Percentiles rank a stretch among this genome's conserved stretches.
These are phyloP conservation scores for Chlorella ohadii DNA, from an alignment of 139 green algal species.

Conservation along the genomic window DNA sequence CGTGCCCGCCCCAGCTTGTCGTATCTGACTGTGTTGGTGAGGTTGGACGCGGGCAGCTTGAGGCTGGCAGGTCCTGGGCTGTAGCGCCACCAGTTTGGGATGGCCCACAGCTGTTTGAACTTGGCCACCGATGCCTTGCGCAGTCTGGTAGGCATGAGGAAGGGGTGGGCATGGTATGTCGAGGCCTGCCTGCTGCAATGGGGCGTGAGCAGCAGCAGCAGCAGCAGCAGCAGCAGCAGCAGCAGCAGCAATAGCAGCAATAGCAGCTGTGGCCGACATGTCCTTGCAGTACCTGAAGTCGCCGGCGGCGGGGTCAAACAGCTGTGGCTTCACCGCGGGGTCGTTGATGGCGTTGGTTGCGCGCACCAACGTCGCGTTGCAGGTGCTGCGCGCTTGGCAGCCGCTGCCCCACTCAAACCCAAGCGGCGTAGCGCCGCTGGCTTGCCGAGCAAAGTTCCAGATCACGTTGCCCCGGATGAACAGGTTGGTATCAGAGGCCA, in stretches of 20 bases:
- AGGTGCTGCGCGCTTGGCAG: not conserved
- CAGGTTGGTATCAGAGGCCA: not conserved
- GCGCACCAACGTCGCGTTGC: not conserved
- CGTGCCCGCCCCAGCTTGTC: not conserved
- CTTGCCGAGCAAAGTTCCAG: not conserved
- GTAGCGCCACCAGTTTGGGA: not conserved
- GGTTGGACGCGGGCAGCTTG: not conserved
- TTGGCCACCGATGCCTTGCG: not conserved
- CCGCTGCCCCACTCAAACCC: not conserved
- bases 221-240: not conserved
- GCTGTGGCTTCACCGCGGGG: not conserved
- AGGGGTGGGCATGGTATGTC: no score
- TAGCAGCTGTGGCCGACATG: not conserved
- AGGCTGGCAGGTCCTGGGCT: not conserved
- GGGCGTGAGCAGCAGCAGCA: not conserved
- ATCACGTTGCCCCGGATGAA: not conserved
- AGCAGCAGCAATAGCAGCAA: not conserved
- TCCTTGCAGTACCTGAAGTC: not conserved
- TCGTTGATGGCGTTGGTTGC: constrained; percentile 8
- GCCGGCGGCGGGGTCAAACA: not conserved
- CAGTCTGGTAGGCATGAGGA: not conserved
- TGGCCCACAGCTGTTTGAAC: not conserved
- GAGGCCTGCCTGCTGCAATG: no score
- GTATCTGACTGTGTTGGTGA: not conserved
- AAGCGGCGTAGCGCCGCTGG: not conserved